A percentile compares a stretch with the other conserved stretches of the same genome.
phyloP scores from a whole-genome alignment of 352 stramenopile species.

The Globisporangium takayamanum region DNA sequence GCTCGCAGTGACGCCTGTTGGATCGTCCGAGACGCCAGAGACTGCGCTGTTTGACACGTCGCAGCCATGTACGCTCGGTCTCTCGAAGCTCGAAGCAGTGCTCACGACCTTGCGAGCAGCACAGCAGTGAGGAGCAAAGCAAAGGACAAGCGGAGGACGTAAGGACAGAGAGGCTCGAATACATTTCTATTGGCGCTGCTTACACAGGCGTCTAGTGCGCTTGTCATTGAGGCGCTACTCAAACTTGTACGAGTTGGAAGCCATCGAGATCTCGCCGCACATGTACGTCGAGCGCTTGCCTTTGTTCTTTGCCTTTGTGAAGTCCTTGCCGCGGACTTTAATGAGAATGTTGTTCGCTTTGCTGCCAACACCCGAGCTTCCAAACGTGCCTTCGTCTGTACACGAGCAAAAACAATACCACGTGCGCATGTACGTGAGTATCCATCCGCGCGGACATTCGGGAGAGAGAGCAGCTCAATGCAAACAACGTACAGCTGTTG shows the following conservation, averaged over 20 bases:
- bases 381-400: slow-evolving; percentile 94
- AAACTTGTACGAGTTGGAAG: slow-evolving; percentile 93
- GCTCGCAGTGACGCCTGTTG: slow-evolving; percentile 17
- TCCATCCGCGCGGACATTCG: too few species aligned
- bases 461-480: neutral
- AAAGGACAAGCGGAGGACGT: neutral
- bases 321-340: slow-evolving; percentile 98
- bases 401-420: neutral
- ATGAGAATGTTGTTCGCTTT: slow-evolving; percentile 97
- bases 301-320: slow-evolving; percentile 99
- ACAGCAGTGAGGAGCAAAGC: slow-evolving; percentile 9
- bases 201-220: neutral
- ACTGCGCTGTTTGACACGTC: slow-evolving; percentile 32
- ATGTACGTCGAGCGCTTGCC: slow-evolving; percentile 97
- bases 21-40: slow-evolving; percentile 2
- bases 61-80: slow-evolving; percentile 31
- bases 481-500: slow-evolving; percentile 88
- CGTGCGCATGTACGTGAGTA: too few species aligned
- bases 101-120: slow-evolving; percentile 12
- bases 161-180: slow-evolving; percentile 4
- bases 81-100: slow-evolving; percentile 32
- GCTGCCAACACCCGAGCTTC: slow-evolving; percentile 91
- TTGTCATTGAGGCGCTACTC: slow-evolving; percentile 18
- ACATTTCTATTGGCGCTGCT: slow-evolving; percentile 15
- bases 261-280: slow-evolving; percentile 91